Evolutionary conservation across 2,329 filamentous ascomycete genomes (phyloP), one percentile per base, ranked within the genome.

Genomic region (Epichloe uncinata): DNA sequence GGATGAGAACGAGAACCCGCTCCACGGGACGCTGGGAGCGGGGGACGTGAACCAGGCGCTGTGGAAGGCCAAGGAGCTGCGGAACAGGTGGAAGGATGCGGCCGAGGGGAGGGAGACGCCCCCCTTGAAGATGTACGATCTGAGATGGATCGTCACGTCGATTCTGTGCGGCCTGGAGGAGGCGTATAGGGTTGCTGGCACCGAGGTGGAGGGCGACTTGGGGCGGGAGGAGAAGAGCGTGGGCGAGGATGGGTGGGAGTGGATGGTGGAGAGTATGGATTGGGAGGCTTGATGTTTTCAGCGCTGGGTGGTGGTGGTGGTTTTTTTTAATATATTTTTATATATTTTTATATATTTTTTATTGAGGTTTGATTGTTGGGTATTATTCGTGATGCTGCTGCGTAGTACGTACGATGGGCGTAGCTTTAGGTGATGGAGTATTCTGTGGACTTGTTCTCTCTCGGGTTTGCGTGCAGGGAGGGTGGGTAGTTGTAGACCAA

Each of bases 11-110:
- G 62, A 62, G 0, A 81, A 78, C 42, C 81, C 81, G 0, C 66
- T 87, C 0, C 69, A 79, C 44, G 58, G 54, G 0, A 70, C 74
- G 0, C 64, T 87, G 2, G 82, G 82, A 0, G 59, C 47, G 1
- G 75, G 0, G 0, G 70, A 75, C 3, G 78, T 81, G 5, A 69
- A 73, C 11, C 66, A 69, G n/a, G 77, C 82, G 48, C 69, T 88
- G 4, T 72, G 72, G 47, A 69, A 77, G 49, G 84, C 84, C 1
- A 87, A 87, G 60, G 81, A 85, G 55, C 72, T 85, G 50, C 70
- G 84, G 1, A 87, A 87, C 56, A 70, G 78, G 9, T 87, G 84
- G 84, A 87, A 87, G 65, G 77, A 81, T 49, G 81, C 77, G 0
- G 78, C 81, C 37, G 72, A 77, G 50, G 65, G 61, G 1, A 56